These are phyloP conservation scores for Hypsizygus marmoreus DNA, from an alignment of 768 basidiomycete genomes.

Conservation along the genomic window DNA sequence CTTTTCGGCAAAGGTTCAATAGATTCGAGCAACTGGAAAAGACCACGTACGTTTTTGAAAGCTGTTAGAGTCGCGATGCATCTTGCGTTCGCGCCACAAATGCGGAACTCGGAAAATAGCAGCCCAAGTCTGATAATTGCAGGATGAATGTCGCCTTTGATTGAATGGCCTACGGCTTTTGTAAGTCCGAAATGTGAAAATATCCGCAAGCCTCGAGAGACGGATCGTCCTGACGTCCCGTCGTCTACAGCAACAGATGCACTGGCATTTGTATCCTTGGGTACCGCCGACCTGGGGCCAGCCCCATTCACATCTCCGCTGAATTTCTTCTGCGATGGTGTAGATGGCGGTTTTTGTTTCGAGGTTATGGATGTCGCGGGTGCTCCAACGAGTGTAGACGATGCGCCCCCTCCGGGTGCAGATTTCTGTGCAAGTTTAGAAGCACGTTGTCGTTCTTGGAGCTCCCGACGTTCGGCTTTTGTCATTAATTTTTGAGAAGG, in stretches of 20 bases:
- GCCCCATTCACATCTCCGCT: constrained; percentile 26
- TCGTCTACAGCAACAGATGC: constrained; percentile 27
- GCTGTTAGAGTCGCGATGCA: constrained; percentile 90
- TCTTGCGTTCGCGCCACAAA: constrained; percentile 93
- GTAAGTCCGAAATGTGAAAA: constrained; percentile 86
- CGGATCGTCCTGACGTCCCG: constrained; percentile 35
- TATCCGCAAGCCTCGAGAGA: constrained; percentile 72
- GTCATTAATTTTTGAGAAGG: constrained; percentile 73
- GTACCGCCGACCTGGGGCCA: constrained; percentile 12
- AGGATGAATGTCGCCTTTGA: constrained; percentile 91
- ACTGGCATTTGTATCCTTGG: constrained; percentile 26
- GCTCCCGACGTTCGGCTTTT: constrained; percentile 77
- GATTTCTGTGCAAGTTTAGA: constrained; percentile 61
- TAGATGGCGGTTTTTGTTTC: constrained; percentile 30
- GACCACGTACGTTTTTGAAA: constrained; percentile 79
- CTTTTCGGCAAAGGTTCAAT: constrained; percentile 38
- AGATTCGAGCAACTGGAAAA: constrained; percentile 8
- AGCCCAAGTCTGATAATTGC: constrained; percentile 83
- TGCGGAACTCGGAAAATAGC: constrained; percentile 89
- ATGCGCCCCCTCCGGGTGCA: constrained; percentile 21
- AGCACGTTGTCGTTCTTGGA: constrained; percentile 79
- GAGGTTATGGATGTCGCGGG: constrained; percentile 19
- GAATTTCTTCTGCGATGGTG: constrained; percentile 35
- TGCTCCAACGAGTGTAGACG: too few relatives aligned
- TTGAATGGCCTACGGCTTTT: constrained; percentile 50